Percentiles rank a stretch among this genome's conserved stretches.
Conservation (phyloP, 106 monocot species). For the Allium cepa region DNA sequence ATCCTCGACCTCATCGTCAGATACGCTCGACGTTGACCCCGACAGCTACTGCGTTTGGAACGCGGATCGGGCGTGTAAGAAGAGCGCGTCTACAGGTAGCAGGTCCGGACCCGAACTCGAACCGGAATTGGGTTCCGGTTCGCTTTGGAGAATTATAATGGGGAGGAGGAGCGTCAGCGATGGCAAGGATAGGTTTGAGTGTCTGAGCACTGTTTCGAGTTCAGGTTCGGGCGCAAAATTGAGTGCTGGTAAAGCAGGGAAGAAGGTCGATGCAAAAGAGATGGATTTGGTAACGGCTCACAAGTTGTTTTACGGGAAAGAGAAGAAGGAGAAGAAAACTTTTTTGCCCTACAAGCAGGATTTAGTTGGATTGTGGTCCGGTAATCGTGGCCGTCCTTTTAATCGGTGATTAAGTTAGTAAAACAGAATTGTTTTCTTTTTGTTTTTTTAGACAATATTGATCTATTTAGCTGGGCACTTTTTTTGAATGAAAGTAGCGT, state of each 20-base stretch:
- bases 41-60: conserved; percentile 26
- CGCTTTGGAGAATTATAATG: conserved; percentile 11
- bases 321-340: conserved; percentile 6
- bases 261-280: not conserved
- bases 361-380: conserved; percentile 25
- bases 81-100: conserved; percentile 38
- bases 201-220: not conserved
- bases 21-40: conserved; percentile 7
- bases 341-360: conserved; percentile 38
- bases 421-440: too few species aligned
- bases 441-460: too few species aligned
- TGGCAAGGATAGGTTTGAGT: conserved; percentile 47
- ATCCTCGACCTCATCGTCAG: not conserved
- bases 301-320: conserved; percentile 26
- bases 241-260: not conserved
- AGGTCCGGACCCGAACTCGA: not conserved
- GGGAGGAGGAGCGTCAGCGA: conserved; percentile 58
- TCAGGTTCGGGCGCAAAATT: not conserved
- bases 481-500: too few species aligned
- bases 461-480: too few species aligned
- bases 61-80: conserved; percentile 17
- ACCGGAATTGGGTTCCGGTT: conserved; percentile 32
- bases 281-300: conserved; percentile 22
- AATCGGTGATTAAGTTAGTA: not conserved
- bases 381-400: not conserved